Evolutionary conservation across 257 asterid species (phyloP), one percentile per base, ranked within the genome.

Genomic region (Ligustrum vulgare): DNA sequence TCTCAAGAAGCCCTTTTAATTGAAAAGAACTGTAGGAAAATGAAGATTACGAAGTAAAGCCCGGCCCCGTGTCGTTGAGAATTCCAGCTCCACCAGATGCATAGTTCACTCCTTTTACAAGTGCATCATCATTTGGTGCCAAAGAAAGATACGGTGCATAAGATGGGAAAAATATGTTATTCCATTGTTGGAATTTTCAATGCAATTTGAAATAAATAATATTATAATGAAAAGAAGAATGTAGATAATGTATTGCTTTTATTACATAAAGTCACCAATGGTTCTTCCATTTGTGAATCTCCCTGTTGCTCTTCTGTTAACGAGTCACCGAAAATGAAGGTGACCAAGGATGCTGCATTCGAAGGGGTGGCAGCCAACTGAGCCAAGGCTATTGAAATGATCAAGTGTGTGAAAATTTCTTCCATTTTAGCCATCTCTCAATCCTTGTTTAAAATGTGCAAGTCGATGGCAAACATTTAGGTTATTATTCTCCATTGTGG

Each of bases 71-170:
- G n/a, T 90, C 91, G 47, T 90, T 91, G 70, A 91, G 96, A 72
- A 91, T 91, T 62, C 97, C 97, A 64, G 97, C 96, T 75, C 97
- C 97, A 75, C 97, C 97, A 25, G 97, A 91, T 13, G 97, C 97
- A 71, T 90, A 91, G 76, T 88, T 91, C 63, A 87, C 96, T 3
- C n/a, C 97, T 96, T 85, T 85, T 31, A 90, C 74, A 72, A 90
- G 67, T 22, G 93, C 89, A 70, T 91, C 94, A 49, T 88, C 96
- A 11, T 47, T 80, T 43, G 89, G 86, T 3, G 83, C 77, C 65
- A 91, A 74, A 8, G 97, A 87, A 39, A 91, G 94, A 69, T 87
- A 91, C 33, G 97, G 88, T 4, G 97, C 2, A 69, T 49, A 25
- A 39, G 8, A 10, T n/a, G n/a, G n/a, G n/a, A 20, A 16, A 10